Evolutionary conservation across 2,329 filamentous ascomycete species (phyloP), one percentile per base, ranked within the genome.

Genomic region (Trichoderma citrinoviride): DNA sequence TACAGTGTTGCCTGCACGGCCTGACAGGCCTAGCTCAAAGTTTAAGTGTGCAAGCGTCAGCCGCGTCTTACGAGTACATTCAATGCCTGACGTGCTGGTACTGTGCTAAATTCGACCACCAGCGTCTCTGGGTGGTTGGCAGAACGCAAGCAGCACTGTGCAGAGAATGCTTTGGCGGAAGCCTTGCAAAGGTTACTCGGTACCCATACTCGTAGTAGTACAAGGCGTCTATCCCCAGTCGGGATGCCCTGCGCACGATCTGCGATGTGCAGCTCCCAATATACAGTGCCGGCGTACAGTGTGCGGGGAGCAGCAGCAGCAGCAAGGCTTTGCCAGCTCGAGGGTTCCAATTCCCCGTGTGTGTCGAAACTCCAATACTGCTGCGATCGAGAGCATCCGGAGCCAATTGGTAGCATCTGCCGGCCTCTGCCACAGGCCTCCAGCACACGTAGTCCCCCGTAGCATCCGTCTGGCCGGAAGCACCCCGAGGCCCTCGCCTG

Each of bases 221-320:
- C 41, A 54, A 53, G 41, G 60, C 44, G 33, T 43, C 47, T 63
- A 23, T 37, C 27, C 33, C 27, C 25, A 23, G 41, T 19, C 27
- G 10, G 49, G 46, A 21, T 54, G 60, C 49, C 60, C 29, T 64
- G 61, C 43, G 43, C 50, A 43, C 61, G 61, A 56, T 64, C 61
- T 64, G 53, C 50, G 52, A 56, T 55, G 29, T 56, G 37, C 12
- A 27, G 57, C 46, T 40, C 15, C 7, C 29, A 23, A 37, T 55
- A 63, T 33, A 63, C 50, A 55, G 60, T 64, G 61, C 53, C 1
- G n/a, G 0, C 1, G 17, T 33, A 63, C 49, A 55, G 60, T 64
- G 61, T 44, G 50, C 12, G 47, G 21, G 10, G n/a, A 19, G 50
- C 19, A 21, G 15, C 19, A 21, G 15, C 19, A 49, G 41, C 46